Conservation (phyloP, 371 early-diverging fungal species). For the Nematocida sp. region DNA sequence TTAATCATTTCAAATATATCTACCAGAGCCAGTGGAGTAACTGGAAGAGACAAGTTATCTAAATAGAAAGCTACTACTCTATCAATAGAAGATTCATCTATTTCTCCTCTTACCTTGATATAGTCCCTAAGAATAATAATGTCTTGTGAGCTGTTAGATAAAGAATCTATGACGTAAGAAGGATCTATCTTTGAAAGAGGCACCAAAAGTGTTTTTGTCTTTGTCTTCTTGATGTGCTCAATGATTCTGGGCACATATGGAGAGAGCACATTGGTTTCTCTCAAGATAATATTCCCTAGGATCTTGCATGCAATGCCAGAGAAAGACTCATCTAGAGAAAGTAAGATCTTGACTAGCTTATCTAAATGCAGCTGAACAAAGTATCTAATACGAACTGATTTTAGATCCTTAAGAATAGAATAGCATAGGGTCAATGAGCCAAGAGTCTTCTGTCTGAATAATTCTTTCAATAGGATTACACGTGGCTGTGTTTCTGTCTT, state of each 20-base stretch:
- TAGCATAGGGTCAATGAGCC: no score
- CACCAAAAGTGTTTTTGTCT: not conserved
- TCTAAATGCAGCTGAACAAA: not conserved
- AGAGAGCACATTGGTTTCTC: constrained; percentile 40
- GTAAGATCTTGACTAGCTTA: not conserved
- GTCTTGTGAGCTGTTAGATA: not conserved
- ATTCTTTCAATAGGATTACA: not conserved
- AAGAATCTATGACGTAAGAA: not conserved
- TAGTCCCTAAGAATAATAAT: constrained; percentile 26
- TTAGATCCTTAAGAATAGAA: constrained; percentile 23
- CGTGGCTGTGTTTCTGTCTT: not conserved
- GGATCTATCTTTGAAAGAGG: not conserved
- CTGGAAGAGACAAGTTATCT: not conserved
- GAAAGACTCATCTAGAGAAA: not conserved
- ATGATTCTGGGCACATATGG: constrained; percentile 6
- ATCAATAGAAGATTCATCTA: not conserved
- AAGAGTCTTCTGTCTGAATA: no score
- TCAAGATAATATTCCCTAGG: constrained; percentile 6
- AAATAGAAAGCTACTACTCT: constrained; percentile 1
- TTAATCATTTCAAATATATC: not conserved
- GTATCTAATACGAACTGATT: constrained; percentile 16
- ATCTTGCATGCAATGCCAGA: not conserved
- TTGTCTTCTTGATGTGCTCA: constrained; percentile 16
- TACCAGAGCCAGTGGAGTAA: not conserved
- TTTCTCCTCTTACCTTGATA: not conserved